These are phyloP conservation scores for Yamadazyma akitaensis DNA, from an alignment of 805 yeast species.

Conservation along the genomic window DNA sequence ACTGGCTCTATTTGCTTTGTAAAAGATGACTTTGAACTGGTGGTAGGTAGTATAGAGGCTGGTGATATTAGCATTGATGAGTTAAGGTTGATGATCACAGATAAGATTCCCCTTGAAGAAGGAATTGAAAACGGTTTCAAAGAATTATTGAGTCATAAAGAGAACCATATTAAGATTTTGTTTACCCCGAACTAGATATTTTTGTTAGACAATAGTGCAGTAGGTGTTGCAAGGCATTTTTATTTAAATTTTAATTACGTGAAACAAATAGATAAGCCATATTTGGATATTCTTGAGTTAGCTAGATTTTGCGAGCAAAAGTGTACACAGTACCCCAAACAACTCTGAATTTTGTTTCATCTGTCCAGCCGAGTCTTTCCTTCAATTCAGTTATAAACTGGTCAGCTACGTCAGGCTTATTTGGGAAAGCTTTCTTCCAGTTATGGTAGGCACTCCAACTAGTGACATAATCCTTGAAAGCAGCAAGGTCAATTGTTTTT, in stretches of 20 bases:
- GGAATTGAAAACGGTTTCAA: slow-evolving; percentile 53
- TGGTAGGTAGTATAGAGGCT: slow-evolving; percentile 46
- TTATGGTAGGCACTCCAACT: slow-evolving; percentile 72
- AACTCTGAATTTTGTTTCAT: slow-evolving; percentile 39
- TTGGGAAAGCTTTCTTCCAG: slow-evolving; percentile 39
- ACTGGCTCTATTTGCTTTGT: slow-evolving; percentile 65
- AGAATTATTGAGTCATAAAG: slow-evolving; percentile 51
- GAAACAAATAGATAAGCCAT: background rate
- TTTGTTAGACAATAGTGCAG: background rate
- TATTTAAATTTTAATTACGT: too few relatives aligned
- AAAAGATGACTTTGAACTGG: slow-evolving; percentile 54
- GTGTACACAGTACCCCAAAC: slow-evolving; percentile 57
- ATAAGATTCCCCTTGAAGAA: slow-evolving; percentile 46
- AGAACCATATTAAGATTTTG: slow-evolving; percentile 51
- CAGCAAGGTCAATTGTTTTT: slow-evolving; percentile 14
- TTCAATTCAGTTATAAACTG: slow-evolving; percentile 41
- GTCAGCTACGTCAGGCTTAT: slow-evolving; percentile 46
- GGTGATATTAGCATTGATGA: slow-evolving; percentile 46
- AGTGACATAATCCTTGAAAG: slow-evolving; percentile 39
- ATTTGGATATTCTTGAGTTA: background rate
- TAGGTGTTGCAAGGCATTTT: too few relatives aligned
- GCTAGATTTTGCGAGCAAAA: slow-evolving; percentile 33
- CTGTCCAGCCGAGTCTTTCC: slow-evolving; percentile 42
- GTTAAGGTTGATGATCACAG: slow-evolving; percentile 50
- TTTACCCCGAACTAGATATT: slow-evolving; percentile 37